Conservation (phyloP, 2,329 filamentous ascomycete species). For the Curvularia lunata region DNA sequence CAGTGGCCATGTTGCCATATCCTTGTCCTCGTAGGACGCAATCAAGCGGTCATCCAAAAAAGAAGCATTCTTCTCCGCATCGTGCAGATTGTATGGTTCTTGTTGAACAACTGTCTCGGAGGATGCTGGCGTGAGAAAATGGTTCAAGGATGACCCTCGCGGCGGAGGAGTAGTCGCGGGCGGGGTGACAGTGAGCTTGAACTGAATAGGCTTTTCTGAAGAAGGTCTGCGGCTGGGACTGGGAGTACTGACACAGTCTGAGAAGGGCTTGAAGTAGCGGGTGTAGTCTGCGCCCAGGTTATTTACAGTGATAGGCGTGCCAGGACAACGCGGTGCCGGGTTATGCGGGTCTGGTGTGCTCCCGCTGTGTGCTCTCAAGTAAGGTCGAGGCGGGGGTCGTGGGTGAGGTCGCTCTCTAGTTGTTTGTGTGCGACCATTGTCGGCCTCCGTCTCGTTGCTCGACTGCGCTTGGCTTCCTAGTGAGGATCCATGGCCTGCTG, state of each 20-base stretch:
- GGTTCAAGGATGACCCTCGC: conserved; percentile 22
- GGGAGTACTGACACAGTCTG: conserved; percentile 29
- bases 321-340: conserved; percentile 15
- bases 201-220: conserved; percentile 20
- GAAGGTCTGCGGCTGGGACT: conserved; percentile 35
- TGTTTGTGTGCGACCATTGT: conserved; percentile 8
- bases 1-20: conserved; percentile 53
- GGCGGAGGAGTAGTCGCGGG: conserved; percentile 26
- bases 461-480: conserved; percentile 3
- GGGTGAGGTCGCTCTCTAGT: conserved; percentile 8
- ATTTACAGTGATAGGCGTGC: conserved; percentile 34
- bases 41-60: conserved; percentile 57
- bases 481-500: conserved; percentile 7
- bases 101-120: conserved; percentile 36
- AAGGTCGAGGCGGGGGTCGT: conserved; percentile 23
- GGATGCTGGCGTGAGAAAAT: conserved; percentile 39
- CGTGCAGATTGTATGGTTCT: conserved; percentile 27
- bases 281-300: conserved; percentile 47
- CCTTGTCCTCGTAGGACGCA: conserved; percentile 53
- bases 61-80: conserved; percentile 44
- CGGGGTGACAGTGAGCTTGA: conserved; percentile 13
- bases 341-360: conserved; percentile 29
- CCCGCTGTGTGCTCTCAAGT: conserved; percentile 16
- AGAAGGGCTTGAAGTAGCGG: conserved; percentile 46
- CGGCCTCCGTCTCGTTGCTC: conserved; percentile 17